These are phyloP conservation scores for Striga hermonthica DNA, from an alignment of 305 asterid species.

Conservation along the genomic window DNA sequence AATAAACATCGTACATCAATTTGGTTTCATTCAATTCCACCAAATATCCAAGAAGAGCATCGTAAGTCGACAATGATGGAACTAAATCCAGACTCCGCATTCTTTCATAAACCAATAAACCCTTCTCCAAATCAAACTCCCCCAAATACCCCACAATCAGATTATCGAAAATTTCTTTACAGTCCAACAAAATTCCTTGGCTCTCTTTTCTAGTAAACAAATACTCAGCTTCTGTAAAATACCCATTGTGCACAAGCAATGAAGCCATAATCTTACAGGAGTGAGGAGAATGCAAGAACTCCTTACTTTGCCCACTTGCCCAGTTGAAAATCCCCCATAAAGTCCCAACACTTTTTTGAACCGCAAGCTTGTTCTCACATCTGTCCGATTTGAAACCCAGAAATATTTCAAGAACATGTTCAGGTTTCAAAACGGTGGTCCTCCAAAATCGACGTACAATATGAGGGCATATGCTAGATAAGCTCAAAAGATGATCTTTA, in stretches of 20 bases:
- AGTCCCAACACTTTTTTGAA: constrained; percentile 46
- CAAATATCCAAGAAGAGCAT: constrained; percentile 44
- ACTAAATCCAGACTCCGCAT: constrained; percentile 60
- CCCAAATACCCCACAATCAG: constrained; percentile 65
- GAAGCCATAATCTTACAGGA: constrained; percentile 73
- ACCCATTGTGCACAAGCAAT: constrained; percentile 59
- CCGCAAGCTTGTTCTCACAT: constrained; percentile 43
- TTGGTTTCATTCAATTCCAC: constrained; percentile 49
- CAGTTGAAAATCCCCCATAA: constrained; percentile 73
- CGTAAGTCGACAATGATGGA: constrained; percentile 57
- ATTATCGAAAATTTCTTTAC: constrained; percentile 58
- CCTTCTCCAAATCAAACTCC: constrained; percentile 55
- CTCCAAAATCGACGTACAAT: constrained; percentile 71
- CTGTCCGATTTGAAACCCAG: constrained; percentile 48
- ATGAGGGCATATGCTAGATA: constrained; percentile 60
- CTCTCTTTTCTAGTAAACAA: constrained; percentile 59
- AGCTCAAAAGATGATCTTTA: constrained; percentile 48
- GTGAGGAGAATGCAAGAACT: constrained; percentile 51
- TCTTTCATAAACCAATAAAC: constrained; percentile 47
- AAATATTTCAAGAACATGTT: constrained; percentile 68
- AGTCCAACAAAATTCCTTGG: constrained; percentile 59
- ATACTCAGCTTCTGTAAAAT: constrained; percentile 55
- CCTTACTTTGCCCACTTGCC: constrained; percentile 51
- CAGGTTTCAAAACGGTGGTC: constrained; percentile 49
- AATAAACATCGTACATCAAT: constrained; percentile 43